phyloP scores from a whole-genome alignment of 441 rosid genomes.

The Arabidopsis hybrid region DNA sequence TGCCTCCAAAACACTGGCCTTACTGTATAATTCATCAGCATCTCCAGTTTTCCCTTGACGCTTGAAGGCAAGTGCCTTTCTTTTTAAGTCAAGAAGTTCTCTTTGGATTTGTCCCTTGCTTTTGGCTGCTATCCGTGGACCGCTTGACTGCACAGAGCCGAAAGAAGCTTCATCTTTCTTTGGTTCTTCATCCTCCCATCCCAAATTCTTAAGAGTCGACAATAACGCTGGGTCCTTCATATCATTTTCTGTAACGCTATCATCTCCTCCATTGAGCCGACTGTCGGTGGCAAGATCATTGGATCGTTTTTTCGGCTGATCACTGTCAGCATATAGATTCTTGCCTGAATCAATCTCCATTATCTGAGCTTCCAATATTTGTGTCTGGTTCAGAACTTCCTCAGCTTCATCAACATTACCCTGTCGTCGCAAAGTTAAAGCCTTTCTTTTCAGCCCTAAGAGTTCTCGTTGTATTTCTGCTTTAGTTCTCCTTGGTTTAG shows the following conservation, averaged over 20 bases:
- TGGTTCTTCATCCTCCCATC: slow-evolving; percentile 63
- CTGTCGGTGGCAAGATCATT: slow-evolving; percentile 17
- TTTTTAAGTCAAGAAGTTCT: slow-evolving; percentile 70
- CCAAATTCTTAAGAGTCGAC: slow-evolving; percentile 62
- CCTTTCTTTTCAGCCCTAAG: slow-evolving; percentile 82
- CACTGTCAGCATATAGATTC: slow-evolving; percentile 44
- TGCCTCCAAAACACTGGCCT: slow-evolving; percentile 61
- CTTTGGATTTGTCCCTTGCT: slow-evolving; percentile 68
- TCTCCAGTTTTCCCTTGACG: slow-evolving; percentile 71
- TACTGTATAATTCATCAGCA: slow-evolving; percentile 68
- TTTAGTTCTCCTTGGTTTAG: slow-evolving; percentile 65
- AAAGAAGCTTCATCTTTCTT: slow-evolving; percentile 43
- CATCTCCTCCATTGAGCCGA: slow-evolving; percentile 50
- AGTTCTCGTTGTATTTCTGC: slow-evolving; percentile 88
- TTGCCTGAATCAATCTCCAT: slow-evolving; percentile 65
- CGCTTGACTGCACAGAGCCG: slow-evolving; percentile 44
- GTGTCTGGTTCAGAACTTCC: slow-evolving; percentile 65
- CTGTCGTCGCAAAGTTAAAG: slow-evolving; percentile 76
- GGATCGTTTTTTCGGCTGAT: slow-evolving; percentile 33
- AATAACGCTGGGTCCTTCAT: slow-evolving; percentile 63
- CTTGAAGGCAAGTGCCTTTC: slow-evolving; percentile 70
- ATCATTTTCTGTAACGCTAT: slow-evolving; percentile 61
- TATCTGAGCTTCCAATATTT: slow-evolving; percentile 70
- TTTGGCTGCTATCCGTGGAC: slow-evolving; percentile 46
- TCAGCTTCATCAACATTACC: slow-evolving; percentile 87